Evolutionary conservation across 2,329 filamentous ascomycete species (phyloP), one percentile per base, ranked within the genome.

Genomic region (Ilyonectria destructans): DNA sequence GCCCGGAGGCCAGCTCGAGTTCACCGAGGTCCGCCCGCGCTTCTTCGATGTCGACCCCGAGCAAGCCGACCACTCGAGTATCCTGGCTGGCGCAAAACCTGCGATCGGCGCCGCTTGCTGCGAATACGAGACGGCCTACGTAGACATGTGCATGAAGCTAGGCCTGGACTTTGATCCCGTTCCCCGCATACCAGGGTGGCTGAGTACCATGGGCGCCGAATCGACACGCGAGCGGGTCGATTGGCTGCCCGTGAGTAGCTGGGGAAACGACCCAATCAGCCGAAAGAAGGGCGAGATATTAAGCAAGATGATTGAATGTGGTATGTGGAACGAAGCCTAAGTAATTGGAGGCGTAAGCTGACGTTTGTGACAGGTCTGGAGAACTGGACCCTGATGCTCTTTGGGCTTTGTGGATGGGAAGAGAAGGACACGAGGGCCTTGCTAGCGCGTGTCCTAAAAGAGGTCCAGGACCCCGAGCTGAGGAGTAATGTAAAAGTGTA

Each of bases 1-100:
- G 40, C 83, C 83, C 0, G 84, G 84, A 15, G 84, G 84, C 1
- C 77, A 81, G n/a, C 74, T 85, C 46, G 84, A 85, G 75, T 81
- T 85, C 71, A 80, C 81, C 13, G 83, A 85, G 66, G 73, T 84
- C 9, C 77, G 81, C 2, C 80, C 83, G 3, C 77, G 78, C 21
- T 80, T 84, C 57, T 82, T 81, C 62, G 82, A 82, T 64, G 81
- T 82, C 12, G 80, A 83, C 26, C 51, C 65, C 0, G 75, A 74
- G 13, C 58, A 74, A 13, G 71, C 75, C 13, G 69, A 73, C 46
- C 12, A 73, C 13, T 54, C 67, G 6, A 51, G 63, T 21, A 26
- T 66, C 2, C 43, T 58, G 4, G 58, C 58, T 4, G 72, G 65
- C 26, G 63, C 71, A 49, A 72, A 65, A 19, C 71, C 74, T 2